A percentile compares a stretch with the other conserved stretches of the same genome.
phyloP scores from a whole-genome alignment of 305 asterid species.

The Rubia balearica region DNA sequence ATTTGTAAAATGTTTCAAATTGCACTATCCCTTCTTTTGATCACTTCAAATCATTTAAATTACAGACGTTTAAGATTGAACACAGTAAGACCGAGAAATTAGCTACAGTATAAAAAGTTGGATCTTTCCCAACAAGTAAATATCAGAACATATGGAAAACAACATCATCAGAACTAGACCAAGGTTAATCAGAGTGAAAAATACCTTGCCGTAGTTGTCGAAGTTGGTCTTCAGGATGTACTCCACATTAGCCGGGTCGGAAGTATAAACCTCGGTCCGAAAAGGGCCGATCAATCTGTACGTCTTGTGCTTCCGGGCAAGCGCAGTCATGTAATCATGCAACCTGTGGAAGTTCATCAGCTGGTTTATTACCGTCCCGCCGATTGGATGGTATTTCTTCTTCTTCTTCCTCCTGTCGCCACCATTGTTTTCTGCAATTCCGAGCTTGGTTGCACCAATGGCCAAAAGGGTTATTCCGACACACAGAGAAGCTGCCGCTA shows the following conservation, averaged over 20 bases:
- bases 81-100: neutral
- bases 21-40: neutral
- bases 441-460: neutral
- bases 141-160: neutral
- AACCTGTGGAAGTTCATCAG: constrained; percentile 44
- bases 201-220: constrained; percentile 61
- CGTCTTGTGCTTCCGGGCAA: constrained; percentile 43
- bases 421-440: constrained; percentile 15
- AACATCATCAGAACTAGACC: neutral
- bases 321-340: constrained; percentile 61
- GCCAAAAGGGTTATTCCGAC: neutral
- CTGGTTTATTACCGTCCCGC: constrained; percentile 42
- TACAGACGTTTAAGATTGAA: neutral
- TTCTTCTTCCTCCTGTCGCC: neutral
- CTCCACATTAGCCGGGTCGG: constrained; percentile 56
- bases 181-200: constrained; percentile 10
- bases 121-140: no score
- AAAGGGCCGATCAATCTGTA: constrained; percentile 44
- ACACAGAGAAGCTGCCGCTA: neutral
- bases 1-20: no score
- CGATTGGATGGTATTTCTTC: constrained; percentile 45
- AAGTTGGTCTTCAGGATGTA: constrained; percentile 67
- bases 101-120: no score
- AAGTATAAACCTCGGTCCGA: constrained; percentile 46
- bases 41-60: neutral